phyloP scores from a whole-genome alignment of 495 filamentous ascomycete species.

The Chaetomium tenue region DNA sequence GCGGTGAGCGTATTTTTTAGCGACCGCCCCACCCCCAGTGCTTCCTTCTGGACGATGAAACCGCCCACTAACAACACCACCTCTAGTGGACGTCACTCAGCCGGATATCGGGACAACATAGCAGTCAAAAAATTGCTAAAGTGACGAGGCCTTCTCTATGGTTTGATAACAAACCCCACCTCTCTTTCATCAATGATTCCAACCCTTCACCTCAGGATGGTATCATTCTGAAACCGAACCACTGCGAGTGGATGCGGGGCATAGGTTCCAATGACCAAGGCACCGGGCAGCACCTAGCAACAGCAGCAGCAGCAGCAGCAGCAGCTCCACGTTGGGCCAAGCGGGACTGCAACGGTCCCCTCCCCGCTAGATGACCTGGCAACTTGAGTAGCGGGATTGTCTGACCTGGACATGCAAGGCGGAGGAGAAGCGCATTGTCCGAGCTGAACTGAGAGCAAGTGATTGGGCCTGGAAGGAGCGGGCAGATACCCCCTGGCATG shows the following conservation, averaged over 20 bases:
- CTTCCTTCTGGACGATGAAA: background rate
- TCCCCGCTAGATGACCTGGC: conserved; percentile 20
- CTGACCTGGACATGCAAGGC: conserved; percentile 19
- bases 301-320: background rate
- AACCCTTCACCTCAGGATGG: too few species aligned
- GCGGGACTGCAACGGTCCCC: conserved; percentile 1
- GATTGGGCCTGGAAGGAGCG: conserved; percentile 17
- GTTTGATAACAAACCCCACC: too few species aligned
- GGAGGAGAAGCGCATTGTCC: conserved; percentile 10
- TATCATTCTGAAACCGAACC: too few species aligned
- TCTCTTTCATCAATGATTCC: too few species aligned
- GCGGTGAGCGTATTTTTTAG: conserved; percentile 22
- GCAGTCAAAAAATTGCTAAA: too few species aligned
- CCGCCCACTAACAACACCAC: background rate
- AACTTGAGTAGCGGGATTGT: background rate
- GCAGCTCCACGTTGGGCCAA: conserved; percentile 15
- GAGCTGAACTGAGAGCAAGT: conserved; percentile 14
- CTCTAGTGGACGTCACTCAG: too few species aligned
- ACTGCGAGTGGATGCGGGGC: conserved; percentile 5
- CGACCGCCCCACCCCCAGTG: background rate
- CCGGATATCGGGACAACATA: too few species aligned
- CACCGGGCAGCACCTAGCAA: too few species aligned
- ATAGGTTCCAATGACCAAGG: background rate
- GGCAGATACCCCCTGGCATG: conserved; percentile 4
- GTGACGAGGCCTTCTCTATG: too few species aligned